These are phyloP conservation scores for Garcia nutans DNA, from an alignment of 345 rosid species.

Conservation along the genomic window DNA sequence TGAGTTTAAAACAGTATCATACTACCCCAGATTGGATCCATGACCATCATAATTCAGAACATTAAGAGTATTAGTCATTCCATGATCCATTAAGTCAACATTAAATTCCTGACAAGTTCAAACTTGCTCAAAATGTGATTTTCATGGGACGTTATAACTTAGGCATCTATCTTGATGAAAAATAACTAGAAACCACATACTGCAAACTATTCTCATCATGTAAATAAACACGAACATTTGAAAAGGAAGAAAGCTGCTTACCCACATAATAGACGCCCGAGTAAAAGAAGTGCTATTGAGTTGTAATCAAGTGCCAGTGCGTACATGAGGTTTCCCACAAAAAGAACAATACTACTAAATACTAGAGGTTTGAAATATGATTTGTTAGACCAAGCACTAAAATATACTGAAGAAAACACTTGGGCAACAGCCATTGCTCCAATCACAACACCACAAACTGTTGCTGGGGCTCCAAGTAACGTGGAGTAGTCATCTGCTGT, in stretches of 20 bases:
- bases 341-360: slow-evolving; percentile 82
- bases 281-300: slow-evolving; percentile 66
- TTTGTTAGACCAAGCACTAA: slow-evolving; percentile 96
- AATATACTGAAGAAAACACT: slow-evolving; percentile 93
- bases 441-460: slow-evolving; percentile 95
- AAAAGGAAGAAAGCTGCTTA: slow-evolving; percentile 37
- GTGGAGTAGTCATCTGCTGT: slow-evolving; percentile 92
- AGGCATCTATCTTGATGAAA: neutral
- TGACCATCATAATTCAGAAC: neutral
- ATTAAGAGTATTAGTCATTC: neutral
- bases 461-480: slow-evolving; percentile 97
- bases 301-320: slow-evolving; percentile 88
- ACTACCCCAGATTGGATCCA: neutral
- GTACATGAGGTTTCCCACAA: slow-evolving; percentile 79
- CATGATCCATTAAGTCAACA: neutral
- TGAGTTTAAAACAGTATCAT: neutral
- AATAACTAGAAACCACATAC: slow-evolving; percentile 72
- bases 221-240: neutral
- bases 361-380: slow-evolving; percentile 96
- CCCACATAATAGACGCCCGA: slow-evolving; percentile 98
- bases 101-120: neutral
- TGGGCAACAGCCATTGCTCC: slow-evolving; percentile 99
- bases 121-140: neutral
- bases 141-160: neutral
- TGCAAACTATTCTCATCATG: slow-evolving; percentile 11